Evolutionary conservation across 192 early-diverging fungal genomes (phyloP).

Genomic region (Kickxella alabastrina): DNA sequence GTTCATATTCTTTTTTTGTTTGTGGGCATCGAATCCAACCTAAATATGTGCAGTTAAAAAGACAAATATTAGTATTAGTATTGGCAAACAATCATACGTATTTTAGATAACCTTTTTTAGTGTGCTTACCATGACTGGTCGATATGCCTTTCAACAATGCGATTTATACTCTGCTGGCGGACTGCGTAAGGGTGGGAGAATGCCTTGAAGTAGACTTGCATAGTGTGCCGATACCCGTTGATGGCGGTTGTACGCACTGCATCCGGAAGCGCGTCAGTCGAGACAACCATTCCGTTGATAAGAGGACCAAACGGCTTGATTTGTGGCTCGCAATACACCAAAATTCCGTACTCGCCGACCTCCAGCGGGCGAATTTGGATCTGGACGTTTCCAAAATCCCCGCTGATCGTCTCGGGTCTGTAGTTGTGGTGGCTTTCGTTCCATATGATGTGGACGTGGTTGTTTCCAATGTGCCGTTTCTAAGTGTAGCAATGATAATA

Average conservation of each 20-base stretch:
- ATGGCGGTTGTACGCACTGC: constrained; percentile 81
- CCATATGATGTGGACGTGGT: constrained; percentile 98
- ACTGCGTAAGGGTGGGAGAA: constrained; percentile 33
- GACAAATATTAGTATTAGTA: too few species aligned
- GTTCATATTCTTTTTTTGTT: too few species aligned
- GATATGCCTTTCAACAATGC: constrained; percentile 30
- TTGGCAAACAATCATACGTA: too few species aligned
- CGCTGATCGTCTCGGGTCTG: constrained; percentile 83
- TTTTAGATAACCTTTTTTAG: too few species aligned
- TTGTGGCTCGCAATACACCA: constrained; percentile 59
- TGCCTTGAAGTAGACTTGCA: constrained; percentile 29
- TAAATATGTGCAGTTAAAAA: too few species aligned
- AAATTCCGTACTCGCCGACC: constrained; percentile 58
- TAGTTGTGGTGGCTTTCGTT: constrained; percentile 91
- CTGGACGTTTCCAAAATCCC: constrained; percentile 96
- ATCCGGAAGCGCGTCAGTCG: constrained; percentile 65
- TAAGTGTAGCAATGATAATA: too few species aligned
- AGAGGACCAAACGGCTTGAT: constrained; percentile 86
- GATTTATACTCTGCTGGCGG: constrained; percentile 39
- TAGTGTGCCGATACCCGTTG: constrained; percentile 54
- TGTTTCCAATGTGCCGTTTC: constrained; percentile 99
- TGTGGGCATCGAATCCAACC: too few species aligned
- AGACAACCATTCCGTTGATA: constrained; percentile 73
- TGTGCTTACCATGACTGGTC: constrained; percentile 29
- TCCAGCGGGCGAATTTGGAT: constrained; percentile 83